Evolutionary conservation across 768 basidiomycete species (phyloP).

Genomic region (Panellus pusillus): DNA sequence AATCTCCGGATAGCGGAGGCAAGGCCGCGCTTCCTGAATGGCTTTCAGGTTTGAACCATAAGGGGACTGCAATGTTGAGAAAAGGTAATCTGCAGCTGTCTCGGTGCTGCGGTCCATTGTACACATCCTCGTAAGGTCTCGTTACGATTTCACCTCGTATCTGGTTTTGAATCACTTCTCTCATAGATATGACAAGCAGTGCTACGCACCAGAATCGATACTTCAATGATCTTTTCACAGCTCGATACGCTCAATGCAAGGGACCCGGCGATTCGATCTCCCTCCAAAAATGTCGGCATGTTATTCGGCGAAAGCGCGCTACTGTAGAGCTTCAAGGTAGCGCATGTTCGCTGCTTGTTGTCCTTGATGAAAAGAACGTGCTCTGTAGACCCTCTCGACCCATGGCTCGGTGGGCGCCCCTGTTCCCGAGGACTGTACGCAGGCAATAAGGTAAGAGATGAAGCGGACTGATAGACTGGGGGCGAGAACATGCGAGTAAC

Average conservation of each 20-base stretch:
- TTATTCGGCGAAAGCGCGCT: constrained; percentile 6
- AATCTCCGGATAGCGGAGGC: not conserved
- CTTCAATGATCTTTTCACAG: constrained; percentile 7
- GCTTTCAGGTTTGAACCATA: constrained; percentile 1
- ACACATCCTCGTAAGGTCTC: not conserved
- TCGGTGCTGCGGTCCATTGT: too few relatives aligned
- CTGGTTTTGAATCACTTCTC: not conserved
- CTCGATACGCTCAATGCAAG: constrained; percentile 3
- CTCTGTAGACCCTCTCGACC: constrained; percentile 10
- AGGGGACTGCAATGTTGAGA: constrained; percentile 8
- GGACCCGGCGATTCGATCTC: constrained; percentile 10
- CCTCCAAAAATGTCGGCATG: constrained; percentile 13
- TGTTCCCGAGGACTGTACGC: constrained; percentile 8
- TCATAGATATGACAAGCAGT: not conserved
- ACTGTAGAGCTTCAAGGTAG: constrained; percentile 9
- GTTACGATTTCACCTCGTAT: constrained; percentile 10
- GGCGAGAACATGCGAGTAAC: constrained; percentile 4
- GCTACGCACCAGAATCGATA: constrained; percentile 7
- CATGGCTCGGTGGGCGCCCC: not conserved
- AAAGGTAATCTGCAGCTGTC: not conserved
- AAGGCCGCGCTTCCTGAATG: not conserved
- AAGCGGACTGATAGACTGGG: constrained; percentile 6
- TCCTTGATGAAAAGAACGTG: constrained; percentile 14
- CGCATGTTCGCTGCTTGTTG: constrained; percentile 5
- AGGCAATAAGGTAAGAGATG: constrained; percentile 4